Conservation (phyloP, 2,329 filamentous ascomycete species). For the Cladosporium phlei region DNA sequence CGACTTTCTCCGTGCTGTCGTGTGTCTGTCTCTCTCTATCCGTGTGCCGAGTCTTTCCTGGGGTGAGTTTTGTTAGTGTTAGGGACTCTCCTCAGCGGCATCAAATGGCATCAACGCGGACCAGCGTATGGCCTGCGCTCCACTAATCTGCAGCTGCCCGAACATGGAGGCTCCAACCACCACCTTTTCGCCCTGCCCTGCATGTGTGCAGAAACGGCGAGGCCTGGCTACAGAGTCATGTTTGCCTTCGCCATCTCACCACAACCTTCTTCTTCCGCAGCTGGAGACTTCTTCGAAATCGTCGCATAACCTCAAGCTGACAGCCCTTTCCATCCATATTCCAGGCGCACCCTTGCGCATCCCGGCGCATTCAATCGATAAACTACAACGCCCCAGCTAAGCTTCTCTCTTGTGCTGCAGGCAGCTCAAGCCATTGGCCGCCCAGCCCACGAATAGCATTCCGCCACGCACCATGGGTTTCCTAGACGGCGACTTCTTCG, state of each 20-base stretch:
- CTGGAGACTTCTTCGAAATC: too few relatives aligned
- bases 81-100: constrained; percentile 14
- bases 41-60: too few relatives aligned
- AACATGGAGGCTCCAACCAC: constrained; percentile 7
- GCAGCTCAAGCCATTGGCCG: constrained; percentile 8
- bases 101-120: constrained; percentile 4
- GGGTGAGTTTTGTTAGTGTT: too few relatives aligned
- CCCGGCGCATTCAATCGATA: constrained; percentile 4
- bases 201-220: not conserved
- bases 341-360: not conserved
- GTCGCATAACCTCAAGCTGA: not conserved
- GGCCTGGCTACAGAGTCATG: not conserved
- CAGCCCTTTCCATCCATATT: not conserved
- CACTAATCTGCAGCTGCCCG: not conserved
- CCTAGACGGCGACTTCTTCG: constrained; percentile 24
- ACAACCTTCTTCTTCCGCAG: not conserved
- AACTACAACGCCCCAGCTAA: not conserved
- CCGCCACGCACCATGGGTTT: constrained; percentile 26
- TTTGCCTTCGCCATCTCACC: not conserved
- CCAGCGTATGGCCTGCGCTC: constrained; percentile 3
- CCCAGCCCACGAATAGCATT: constrained; percentile 1
- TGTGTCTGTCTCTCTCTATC: too few relatives aligned
- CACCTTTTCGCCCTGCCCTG: constrained; percentile 4
- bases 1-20: not conserved
- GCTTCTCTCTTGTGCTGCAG: constrained; percentile 10